phyloP scores from a whole-genome alignment of 768 basidiomycete species.

The Rhizopogon vesiculosus region DNA sequence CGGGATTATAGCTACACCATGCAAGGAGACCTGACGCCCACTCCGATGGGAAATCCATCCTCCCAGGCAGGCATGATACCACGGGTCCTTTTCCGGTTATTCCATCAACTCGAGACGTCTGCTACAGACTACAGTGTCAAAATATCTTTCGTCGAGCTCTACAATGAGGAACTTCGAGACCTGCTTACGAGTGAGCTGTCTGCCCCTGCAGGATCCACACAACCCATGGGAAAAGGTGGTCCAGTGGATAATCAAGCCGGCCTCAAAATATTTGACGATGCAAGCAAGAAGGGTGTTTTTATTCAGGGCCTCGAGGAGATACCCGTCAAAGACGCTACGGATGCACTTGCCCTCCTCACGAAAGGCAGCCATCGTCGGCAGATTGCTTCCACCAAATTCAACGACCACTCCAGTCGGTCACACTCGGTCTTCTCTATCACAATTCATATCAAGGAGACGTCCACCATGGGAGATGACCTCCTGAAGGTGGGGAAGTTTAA shows the following conservation, averaged over 20 bases:
- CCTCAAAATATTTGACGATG: slow-evolving; percentile 92
- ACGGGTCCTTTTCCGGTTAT: slow-evolving; percentile 85
- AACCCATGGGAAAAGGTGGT: slow-evolving; percentile 70
- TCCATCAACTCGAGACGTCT: slow-evolving; percentile 77
- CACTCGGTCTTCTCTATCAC: slow-evolving; percentile 98
- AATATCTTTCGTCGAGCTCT: slow-evolving; percentile 91
- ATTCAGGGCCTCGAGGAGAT: slow-evolving; percentile 95
- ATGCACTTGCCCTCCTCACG: slow-evolving; percentile 78
- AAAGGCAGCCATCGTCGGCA: slow-evolving; percentile 91
- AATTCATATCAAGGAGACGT: slow-evolving; percentile 85
- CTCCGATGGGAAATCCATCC: slow-evolving; percentile 84
- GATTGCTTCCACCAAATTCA: slow-evolving; percentile 95
- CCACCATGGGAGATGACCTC: slow-evolving; percentile 76
- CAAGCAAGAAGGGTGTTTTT: slow-evolving; percentile 80
- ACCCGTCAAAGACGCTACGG: slow-evolving; percentile 73
- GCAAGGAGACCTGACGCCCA: slow-evolving; percentile 88
- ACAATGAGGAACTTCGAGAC: slow-evolving; percentile 98
- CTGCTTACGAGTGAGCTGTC: slow-evolving; percentile 78
- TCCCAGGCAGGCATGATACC: slow-evolving; percentile 94
- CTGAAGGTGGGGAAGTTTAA: slow-evolving; percentile 94
- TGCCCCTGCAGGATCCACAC: slow-evolving; percentile 58
- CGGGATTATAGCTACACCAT: slow-evolving; percentile 75
- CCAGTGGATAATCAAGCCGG: slow-evolving; percentile 50
- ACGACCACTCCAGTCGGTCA: slow-evolving; percentile 95
- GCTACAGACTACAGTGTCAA: slow-evolving; percentile 87